phyloP scores from a whole-genome alignment of 768 basidiomycete species.

The Boletus vinaceobasis region DNA sequence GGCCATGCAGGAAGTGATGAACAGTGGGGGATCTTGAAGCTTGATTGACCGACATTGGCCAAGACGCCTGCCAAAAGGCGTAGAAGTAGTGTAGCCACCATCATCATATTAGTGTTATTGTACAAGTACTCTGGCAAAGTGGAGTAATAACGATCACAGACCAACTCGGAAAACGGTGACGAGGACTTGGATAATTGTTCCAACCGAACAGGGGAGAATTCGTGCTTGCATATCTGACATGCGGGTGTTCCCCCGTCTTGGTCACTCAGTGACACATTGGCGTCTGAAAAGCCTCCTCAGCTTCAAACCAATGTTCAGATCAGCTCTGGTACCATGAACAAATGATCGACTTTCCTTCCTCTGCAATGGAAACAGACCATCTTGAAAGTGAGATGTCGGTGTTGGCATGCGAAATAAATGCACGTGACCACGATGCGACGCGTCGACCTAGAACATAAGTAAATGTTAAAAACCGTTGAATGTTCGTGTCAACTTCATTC shows the following conservation, averaged over 20 bases:
- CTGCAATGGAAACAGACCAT: too few species aligned
- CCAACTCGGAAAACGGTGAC: neutral
- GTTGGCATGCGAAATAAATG: slow-evolving; percentile 10
- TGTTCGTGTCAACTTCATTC: neutral
- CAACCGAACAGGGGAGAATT: neutral
- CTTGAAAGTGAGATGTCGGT: too few species aligned
- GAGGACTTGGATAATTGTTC: too few species aligned
- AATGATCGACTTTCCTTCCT: too few species aligned
- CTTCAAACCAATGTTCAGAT: too few species aligned
- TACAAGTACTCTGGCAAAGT: neutral
- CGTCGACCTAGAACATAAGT: neutral
- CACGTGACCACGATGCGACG: slow-evolving; percentile 20
- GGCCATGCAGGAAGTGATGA: slow-evolving; percentile 25
- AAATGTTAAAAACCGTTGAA: neutral
- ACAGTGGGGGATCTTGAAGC: neutral
- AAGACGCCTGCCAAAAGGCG: neutral
- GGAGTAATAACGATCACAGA: neutral
- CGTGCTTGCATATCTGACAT: neutral
- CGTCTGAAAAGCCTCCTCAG: too few species aligned
- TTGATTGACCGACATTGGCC: neutral
- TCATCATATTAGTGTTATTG: neutral
- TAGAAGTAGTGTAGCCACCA: neutral
- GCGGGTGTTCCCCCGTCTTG: too few species aligned
- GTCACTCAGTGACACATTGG: too few species aligned
- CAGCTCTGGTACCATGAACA: too few species aligned